Percentiles rank a stretch among this genome's conserved stretches.
phyloP scores from a whole-genome alignment of 345 rosid genomes.

The Corchorus capsularis region DNA sequence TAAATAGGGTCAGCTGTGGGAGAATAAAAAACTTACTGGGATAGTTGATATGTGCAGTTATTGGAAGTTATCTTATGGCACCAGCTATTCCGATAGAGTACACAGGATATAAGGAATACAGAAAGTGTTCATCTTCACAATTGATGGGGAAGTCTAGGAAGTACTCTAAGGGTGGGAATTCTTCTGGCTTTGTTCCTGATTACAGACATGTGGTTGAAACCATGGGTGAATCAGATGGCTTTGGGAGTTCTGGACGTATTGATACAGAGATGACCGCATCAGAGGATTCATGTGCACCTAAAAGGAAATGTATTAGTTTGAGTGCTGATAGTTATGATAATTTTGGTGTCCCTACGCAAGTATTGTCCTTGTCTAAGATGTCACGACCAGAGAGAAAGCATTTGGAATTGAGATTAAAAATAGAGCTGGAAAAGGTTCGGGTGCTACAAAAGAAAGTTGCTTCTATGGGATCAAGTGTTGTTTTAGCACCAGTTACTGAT shows the following conservation, averaged over 20 bases:
- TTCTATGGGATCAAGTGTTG: slow-evolving; percentile 40
- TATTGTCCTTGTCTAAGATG: slow-evolving; percentile 61
- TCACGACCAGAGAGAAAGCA: slow-evolving; percentile 59
- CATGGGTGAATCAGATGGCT: slow-evolving; percentile 69
- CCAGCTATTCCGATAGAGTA: slow-evolving; percentile 65
- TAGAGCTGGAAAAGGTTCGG: slow-evolving; percentile 78
- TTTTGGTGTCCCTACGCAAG: slow-evolving; percentile 55
- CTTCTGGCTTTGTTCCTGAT: slow-evolving; percentile 65
- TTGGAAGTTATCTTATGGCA: slow-evolving; percentile 54
- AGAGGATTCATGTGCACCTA: slow-evolving; percentile 54
- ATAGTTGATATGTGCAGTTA: slow-evolving; percentile 18
- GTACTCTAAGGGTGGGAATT: slow-evolving; percentile 58
- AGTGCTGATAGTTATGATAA: slow-evolving; percentile 42
- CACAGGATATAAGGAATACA: slow-evolving; percentile 49
- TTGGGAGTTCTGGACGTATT: slow-evolving; percentile 63
- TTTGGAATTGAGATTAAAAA: slow-evolving; percentile 53
- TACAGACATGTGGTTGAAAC: slow-evolving; percentile 61
- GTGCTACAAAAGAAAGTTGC: slow-evolving; percentile 56
- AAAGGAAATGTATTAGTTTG: slow-evolving; percentile 62
- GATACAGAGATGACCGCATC: slow-evolving; percentile 59
- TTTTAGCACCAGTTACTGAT: slow-evolving; percentile 55
- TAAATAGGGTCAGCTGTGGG: background rate
- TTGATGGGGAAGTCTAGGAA: slow-evolving; percentile 73
- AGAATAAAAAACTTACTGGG: background rate
- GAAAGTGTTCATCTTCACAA: slow-evolving; percentile 37